Conservation (phyloP, 2,329 filamentous ascomycete genomes). For the Cordyceps cicadae region DNA sequence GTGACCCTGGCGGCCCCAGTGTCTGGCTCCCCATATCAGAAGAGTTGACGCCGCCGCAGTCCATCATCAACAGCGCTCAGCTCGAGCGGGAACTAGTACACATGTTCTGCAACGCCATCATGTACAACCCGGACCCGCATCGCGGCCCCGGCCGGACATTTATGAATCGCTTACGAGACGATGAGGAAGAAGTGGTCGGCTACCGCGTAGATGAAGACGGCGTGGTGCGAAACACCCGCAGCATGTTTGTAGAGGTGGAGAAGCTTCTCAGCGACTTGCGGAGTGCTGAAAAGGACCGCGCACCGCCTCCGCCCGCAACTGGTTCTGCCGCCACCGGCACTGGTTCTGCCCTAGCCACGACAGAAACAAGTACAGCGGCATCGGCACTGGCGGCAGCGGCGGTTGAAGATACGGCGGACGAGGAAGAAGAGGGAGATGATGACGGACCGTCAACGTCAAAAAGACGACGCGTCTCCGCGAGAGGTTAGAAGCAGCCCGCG, state of each 20-base stretch:
- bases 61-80: slow-evolving; percentile 87
- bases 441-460: slow-evolving; percentile 27
- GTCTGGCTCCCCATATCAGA: slow-evolving; percentile 61
- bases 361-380: slow-evolving; percentile 17
- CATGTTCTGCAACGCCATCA: slow-evolving; percentile 96
- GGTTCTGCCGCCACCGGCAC: not conserved
- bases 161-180: slow-evolving; percentile 35
- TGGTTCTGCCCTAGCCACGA: not conserved
- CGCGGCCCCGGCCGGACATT: slow-evolving; percentile 61
- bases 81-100: slow-evolving; percentile 88
- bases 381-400: slow-evolving; percentile 17
- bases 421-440: slow-evolving; percentile 42
- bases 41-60: slow-evolving; percentile 75
- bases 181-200: slow-evolving; percentile 41
- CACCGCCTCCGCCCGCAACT: slow-evolving; percentile 22
- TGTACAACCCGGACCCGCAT: slow-evolving; percentile 87
- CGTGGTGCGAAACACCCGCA: slow-evolving; percentile 76
- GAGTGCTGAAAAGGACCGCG: slow-evolving; percentile 55
- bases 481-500: slow-evolving; percentile 21
- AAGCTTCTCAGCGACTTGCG: slow-evolving; percentile 68
- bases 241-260: slow-evolving; percentile 86
- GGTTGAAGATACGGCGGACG: slow-evolving; percentile 37
- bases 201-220: slow-evolving; percentile 73
- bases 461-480: slow-evolving; percentile 27
- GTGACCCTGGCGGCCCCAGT: slow-evolving; percentile 46